These are phyloP conservation scores for Oxalis stricta DNA, from an alignment of 441 rosid species.

Conservation along the genomic window DNA sequence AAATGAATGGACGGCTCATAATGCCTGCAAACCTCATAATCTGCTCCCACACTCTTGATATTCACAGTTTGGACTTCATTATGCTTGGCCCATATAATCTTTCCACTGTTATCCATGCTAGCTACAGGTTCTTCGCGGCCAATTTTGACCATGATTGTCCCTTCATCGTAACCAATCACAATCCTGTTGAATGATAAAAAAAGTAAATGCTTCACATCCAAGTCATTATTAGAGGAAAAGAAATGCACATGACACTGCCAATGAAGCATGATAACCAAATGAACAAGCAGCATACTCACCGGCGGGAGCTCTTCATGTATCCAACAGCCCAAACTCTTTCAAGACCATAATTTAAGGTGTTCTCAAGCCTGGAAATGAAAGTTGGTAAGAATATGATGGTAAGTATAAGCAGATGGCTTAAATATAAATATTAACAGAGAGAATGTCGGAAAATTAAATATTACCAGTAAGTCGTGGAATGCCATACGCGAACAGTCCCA, in stretches of 20 bases:
- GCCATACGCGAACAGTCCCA: conserved; percentile 75
- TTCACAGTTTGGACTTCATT: conserved; percentile 97
- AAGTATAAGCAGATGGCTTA: no score
- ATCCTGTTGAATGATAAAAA: conserved; percentile 29
- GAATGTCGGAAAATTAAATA: neutral
- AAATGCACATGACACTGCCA: neutral
- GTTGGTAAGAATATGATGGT: neutral
- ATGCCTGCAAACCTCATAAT: conserved; percentile 56
- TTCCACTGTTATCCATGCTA: conserved; percentile 98
- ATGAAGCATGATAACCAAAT: neutral
- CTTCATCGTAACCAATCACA: conserved; percentile 97
- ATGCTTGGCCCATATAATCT: conserved; percentile 98
- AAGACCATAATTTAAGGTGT: conserved; percentile 76
- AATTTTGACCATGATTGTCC: conserved; percentile 93
- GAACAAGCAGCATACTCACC: conserved; percentile 32
- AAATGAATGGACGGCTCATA: neutral
- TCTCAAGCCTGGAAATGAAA: conserved; percentile 56
- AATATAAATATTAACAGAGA: no score
- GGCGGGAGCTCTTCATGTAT: conserved; percentile 55
- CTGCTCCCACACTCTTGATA: conserved; percentile 89
- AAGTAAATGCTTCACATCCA: conserved; percentile 3
- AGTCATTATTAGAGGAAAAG: neutral
- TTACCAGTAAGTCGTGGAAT: conserved; percentile 68
- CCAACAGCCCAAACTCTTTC: conserved; percentile 88
- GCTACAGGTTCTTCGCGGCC: conserved; percentile 97